Evolutionary conservation across 352 stramenopile genomes (phyloP).

Genomic region (Sclerospora graminicola): DNA sequence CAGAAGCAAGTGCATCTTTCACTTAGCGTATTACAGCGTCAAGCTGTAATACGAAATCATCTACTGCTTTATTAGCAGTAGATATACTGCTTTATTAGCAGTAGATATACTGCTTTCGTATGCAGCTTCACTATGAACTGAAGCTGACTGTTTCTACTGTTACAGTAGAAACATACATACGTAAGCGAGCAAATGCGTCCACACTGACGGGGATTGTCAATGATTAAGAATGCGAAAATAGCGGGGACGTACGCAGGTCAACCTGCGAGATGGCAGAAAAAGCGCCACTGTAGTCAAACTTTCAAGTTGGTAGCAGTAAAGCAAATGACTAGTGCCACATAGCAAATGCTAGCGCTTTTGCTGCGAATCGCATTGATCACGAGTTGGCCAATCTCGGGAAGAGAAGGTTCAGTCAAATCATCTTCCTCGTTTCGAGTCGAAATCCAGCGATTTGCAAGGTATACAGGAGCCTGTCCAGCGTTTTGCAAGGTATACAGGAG

Average conservation of each 20-base stretch:
- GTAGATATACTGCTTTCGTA: no score
- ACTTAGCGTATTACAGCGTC: no score
- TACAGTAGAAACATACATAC: no score
- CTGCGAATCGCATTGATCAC: constrained; percentile 59
- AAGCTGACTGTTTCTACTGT: no score
- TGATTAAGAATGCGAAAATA: constrained; percentile 55
- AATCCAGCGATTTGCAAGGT: constrained; percentile 58
- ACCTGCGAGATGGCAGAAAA: constrained; percentile 29
- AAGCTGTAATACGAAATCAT: no score
- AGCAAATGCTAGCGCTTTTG: constrained; percentile 50
- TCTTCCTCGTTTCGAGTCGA: constrained; percentile 53
- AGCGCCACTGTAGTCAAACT: not conserved
- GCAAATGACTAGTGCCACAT: constrained; percentile 45
- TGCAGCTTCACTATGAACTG: no score
- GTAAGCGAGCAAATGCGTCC: constrained; percentile 74
- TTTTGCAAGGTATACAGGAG: constrained; percentile 61
- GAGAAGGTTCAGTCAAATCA: constrained; percentile 56
- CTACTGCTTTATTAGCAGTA: no score
- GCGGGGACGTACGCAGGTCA: constrained; percentile 54
- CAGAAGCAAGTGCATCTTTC: no score
- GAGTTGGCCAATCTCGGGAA: constrained; percentile 47
- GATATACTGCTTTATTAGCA: no score
- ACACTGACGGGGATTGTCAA: constrained; percentile 69
- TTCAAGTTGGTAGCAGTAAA: constrained; percentile 26
- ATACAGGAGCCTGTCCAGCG: constrained; percentile 62